Evolutionary conservation across 2,329 filamentous ascomycete species (phyloP), one percentile per base, ranked within the genome.

Genomic region (Lachnellula suecica): DNA sequence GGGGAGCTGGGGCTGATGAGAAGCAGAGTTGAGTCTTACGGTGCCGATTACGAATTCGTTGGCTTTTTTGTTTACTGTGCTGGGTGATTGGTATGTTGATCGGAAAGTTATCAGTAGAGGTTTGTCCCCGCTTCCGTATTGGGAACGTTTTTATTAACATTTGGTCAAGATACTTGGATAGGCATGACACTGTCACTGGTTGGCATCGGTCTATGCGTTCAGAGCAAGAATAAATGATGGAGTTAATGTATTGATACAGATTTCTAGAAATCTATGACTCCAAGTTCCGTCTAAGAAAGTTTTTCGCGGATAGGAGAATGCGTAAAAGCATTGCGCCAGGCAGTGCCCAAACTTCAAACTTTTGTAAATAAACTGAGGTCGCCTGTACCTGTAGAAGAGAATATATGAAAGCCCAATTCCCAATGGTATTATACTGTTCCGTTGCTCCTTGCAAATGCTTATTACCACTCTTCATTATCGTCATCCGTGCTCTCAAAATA

Each of bases 41-140:
- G 92, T 97, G 1, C 93, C 93, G 2, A 94, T 97, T 57, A 92
- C 93, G 2, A 97, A 97, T 66, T 96, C 91, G 0, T 74, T 96
- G 65, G 93, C 93, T 0, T 97, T 97, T 63, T 72, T 97, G n/a
- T 97, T 97, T 66, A 97, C 93, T 0, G 92, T 97, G 2, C 66
- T 97, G 11, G 93, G 92, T 1, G 93, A 97, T 63, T 97, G 92
- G 91, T 95, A 87, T 77, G 91, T 93, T 1, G 93, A 97, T 64
- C 84, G 84, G 55, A 97, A 97, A 70, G 88, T 92, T 2, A 96
- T 97, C 56, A 89, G 85, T 61, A 81, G 84, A 76, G 83, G 89
- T 91, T 74, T 65, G 80, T 72, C 37, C 47, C 19, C 23, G 27
- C 34, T 45, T 50, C 34, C 10, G 22, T 8, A 9, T 25, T 31